phyloP scores from a whole-genome alignment of 169 alveolate species.

The Eimeria acervulina region DNA sequence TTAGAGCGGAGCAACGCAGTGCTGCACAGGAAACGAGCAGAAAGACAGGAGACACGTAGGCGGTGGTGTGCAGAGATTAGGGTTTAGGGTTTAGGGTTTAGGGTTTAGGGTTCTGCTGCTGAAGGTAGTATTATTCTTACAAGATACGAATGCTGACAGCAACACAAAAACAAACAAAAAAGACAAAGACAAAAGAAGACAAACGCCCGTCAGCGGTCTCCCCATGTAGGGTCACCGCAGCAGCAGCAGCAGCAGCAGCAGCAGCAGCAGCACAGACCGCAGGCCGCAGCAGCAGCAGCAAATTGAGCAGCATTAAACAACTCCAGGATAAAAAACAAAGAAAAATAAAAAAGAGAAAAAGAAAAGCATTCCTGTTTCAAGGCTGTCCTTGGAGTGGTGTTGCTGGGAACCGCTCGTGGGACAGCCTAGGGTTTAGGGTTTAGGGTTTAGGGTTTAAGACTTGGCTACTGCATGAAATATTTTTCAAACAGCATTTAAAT shows the following conservation, averaged over 20 bases:
- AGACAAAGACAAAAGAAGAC: neutral
- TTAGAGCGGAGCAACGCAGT: too few species aligned
- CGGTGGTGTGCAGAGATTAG: neutral
- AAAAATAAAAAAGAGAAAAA: neutral
- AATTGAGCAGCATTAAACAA: neutral
- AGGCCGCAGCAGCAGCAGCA: neutral
- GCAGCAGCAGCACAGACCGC: neutral
- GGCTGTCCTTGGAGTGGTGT: neutral
- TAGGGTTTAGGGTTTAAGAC: neutral
- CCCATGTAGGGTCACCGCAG: conserved; percentile 23
- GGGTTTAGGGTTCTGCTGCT: neutral
- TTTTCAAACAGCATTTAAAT: neutral
- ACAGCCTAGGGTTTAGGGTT: conserved; percentile 26
- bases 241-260: conserved; percentile 37
- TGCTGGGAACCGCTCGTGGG: neutral
- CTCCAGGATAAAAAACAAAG: neutral
- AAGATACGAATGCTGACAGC: neutral
- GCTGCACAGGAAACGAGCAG: too few species aligned
- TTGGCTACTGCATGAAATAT: neutral
- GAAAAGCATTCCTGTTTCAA: neutral
- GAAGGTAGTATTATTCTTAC: neutral
- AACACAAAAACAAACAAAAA: neutral
- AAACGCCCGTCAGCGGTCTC: neutral
- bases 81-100: conserved; percentile 20
- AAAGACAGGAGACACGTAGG: too few species aligned